Percentiles rank a stretch among this genome's conserved stretches.
phyloP scores from a whole-genome alignment of 2,329 filamentous ascomycete genomes.

The Graphiopsis chlorocephala region DNA sequence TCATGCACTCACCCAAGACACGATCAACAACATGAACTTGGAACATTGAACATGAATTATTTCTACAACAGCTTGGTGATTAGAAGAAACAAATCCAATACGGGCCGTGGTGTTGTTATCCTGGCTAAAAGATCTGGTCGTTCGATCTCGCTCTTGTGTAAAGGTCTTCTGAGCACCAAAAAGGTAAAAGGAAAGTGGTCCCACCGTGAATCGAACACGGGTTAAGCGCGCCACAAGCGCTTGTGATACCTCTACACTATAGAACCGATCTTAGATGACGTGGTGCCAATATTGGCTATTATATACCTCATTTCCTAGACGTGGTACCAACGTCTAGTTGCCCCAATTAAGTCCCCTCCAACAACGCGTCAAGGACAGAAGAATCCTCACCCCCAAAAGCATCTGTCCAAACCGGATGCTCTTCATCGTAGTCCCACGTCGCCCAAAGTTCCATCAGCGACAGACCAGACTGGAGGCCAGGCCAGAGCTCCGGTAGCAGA shows the following conservation, averaged over 20 bases:
- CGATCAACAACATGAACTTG: too few relatives aligned
- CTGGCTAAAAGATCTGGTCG: too few relatives aligned
- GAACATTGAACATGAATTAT: too few relatives aligned
- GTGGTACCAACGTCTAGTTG: too few relatives aligned
- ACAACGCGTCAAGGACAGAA: too few relatives aligned
- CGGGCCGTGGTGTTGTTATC: too few relatives aligned
- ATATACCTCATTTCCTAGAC: not conserved
- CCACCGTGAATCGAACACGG: constrained; percentile 7
- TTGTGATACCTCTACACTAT: constrained; percentile 8
- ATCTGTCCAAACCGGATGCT: not conserved
- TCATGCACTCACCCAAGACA: too few relatives aligned
- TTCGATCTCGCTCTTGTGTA: too few relatives aligned
- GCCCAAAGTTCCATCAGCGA: constrained; percentile 1
- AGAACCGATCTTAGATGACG: not conserved
- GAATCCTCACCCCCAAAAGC: not conserved
- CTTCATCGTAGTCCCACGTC: not conserved
- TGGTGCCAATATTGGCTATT: not conserved
- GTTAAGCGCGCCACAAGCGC: constrained; percentile 7
- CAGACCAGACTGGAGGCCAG: not conserved
- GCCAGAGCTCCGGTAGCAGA: not conserved
- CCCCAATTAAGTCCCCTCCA: too few relatives aligned
- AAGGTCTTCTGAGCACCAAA: not conserved
- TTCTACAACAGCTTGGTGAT: too few relatives aligned
- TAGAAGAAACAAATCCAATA: too few relatives aligned
- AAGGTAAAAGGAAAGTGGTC: not conserved